These are phyloP conservation scores for Globisporangium nunn DNA, from an alignment of 352 stramenopile genomes.

Conservation along the genomic window DNA sequence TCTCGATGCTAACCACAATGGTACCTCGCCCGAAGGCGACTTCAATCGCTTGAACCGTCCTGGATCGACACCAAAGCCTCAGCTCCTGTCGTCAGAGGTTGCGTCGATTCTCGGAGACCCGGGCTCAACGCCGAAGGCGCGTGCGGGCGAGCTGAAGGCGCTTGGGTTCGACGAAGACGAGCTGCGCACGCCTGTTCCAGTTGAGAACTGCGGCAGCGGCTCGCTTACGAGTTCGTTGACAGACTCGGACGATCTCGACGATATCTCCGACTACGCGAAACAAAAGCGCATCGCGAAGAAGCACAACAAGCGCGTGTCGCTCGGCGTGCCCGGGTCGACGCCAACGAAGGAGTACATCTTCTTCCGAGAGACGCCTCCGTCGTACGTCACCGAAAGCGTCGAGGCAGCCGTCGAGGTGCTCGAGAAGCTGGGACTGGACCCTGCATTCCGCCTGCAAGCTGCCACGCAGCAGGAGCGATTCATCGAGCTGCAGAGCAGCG, in stretches of 20 bases:
- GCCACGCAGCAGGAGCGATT: slow-evolving; percentile 33
- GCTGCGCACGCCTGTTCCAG: slow-evolving; percentile 5
- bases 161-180: slow-evolving; percentile 55
- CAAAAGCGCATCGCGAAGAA: slow-evolving; percentile 34
- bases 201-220: slow-evolving; percentile 6
- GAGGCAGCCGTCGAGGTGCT: slow-evolving; percentile 48
- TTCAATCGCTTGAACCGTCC: slow-evolving; percentile 60
- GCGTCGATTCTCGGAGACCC: slow-evolving; percentile 40
- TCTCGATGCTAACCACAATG: slow-evolving; percentile 3
- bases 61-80: slow-evolving; percentile 46
- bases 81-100: slow-evolving; percentile 11
- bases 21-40: slow-evolving; percentile 12
- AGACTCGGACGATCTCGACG: slow-evolving; percentile 1
- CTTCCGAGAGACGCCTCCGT: slow-evolving; percentile 74
- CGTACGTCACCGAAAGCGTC: slow-evolving; percentile 71
- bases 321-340: slow-evolving; percentile 48
- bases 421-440: slow-evolving; percentile 45
- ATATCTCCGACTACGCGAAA: slow-evolving; percentile 45
- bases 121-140: slow-evolving; percentile 54
- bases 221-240: background rate
- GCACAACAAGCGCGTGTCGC: slow-evolving; percentile 46
- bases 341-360: slow-evolving; percentile 82
- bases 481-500: slow-evolving; percentile 72
- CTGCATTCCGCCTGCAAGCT: slow-evolving; percentile 26
- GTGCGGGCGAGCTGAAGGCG: slow-evolving; percentile 29